phyloP scores from a whole-genome alignment of 139 green algal genomes.

The Closterium sp. region DNA sequence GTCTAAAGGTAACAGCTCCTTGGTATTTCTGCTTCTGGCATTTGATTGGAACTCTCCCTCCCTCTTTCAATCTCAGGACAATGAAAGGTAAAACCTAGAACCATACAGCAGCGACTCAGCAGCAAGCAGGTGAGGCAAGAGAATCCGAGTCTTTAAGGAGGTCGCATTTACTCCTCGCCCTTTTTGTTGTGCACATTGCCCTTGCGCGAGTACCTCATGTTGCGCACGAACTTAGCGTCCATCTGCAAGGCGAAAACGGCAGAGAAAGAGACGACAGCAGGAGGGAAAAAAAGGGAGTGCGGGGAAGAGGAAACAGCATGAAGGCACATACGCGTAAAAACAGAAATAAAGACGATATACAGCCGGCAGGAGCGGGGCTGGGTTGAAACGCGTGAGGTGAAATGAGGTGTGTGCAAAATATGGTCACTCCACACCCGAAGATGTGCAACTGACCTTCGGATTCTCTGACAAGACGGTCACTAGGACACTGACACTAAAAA shows the following conservation, averaged over 20 bases:
- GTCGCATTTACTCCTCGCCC: not conserved
- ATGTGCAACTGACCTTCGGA: no score
- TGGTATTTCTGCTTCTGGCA: not conserved
- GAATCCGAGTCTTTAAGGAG: not conserved
- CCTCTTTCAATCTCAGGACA: not conserved
- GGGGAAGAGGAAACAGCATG: not conserved
- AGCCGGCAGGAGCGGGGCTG: not conserved
- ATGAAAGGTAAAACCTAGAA: not conserved
- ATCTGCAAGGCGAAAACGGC: not conserved
- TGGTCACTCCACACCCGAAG: no score
- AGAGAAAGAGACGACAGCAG: not conserved
- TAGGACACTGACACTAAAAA: no score
- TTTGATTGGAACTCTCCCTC: not conserved
- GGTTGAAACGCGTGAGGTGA: not conserved
- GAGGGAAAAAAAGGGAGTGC: not conserved
- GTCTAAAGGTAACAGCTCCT: not conserved
- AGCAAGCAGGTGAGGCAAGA: not conserved
- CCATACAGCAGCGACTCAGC: not conserved
- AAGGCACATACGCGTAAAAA: not conserved
- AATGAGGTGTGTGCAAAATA: no score
- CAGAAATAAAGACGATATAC: not conserved
- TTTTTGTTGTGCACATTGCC: not conserved
- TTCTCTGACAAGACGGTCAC: no score
- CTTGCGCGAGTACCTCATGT: not conserved
- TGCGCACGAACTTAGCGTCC: not conserved